phyloP scores from a whole-genome alignment of 257 asterid species.

The Salvia hispanica region DNA sequence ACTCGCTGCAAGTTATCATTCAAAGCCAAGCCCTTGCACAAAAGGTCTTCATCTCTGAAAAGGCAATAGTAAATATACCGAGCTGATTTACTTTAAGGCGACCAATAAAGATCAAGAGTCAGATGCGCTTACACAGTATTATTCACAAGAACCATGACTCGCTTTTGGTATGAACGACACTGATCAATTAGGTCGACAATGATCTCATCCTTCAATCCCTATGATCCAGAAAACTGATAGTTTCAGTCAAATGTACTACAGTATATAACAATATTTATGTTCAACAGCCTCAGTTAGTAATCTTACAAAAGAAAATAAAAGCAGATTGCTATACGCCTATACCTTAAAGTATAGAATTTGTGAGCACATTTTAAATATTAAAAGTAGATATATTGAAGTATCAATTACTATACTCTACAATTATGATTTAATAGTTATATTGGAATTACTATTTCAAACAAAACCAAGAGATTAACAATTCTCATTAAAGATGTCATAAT shows the following conservation, averaged over 20 bases:
- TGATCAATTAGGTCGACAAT: conserved; percentile 93
- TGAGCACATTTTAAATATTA: not conserved
- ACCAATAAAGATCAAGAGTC: conserved; percentile 17
- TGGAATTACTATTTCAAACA: not conserved
- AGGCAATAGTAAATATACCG: conserved; percentile 13
- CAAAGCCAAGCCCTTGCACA: conserved; percentile 75
- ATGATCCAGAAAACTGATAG: conserved; percentile 15
- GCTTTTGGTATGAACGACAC: conserved; percentile 85
- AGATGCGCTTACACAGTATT: conserved; percentile 63
- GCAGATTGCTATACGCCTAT: not conserved
- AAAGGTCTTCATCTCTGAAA: conserved; percentile 82
- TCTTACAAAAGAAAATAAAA: not conserved
- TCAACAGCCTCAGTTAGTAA: not conserved
- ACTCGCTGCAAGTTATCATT: conserved; percentile 85
- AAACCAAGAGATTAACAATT: not conserved
- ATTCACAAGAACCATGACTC: conserved; percentile 89
- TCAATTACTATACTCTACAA: not conserved
- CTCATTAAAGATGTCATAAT: not conserved
- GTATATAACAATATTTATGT: not conserved
- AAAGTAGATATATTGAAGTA: not conserved
- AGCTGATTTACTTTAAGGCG: conserved; percentile 16
- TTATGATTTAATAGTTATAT: not conserved
- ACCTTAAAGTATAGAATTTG: not conserved
- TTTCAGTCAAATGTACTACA: not conserved
- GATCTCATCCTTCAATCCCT: conserved; percentile 88